Evolutionary conservation across 352 stramenopile genomes (phyloP).

Genomic region (Pythium apleroticum): DNA sequence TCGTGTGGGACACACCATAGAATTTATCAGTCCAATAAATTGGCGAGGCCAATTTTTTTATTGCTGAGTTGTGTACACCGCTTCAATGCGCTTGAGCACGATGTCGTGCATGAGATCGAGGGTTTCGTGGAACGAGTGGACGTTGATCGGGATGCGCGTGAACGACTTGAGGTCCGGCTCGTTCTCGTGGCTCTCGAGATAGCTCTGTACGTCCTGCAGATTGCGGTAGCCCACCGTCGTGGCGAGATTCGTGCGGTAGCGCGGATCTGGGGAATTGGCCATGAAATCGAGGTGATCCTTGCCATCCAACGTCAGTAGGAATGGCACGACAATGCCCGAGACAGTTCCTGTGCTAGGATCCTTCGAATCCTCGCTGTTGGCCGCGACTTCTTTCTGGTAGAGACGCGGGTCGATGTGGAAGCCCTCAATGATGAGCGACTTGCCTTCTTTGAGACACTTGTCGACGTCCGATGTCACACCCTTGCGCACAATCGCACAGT

Average conservation of each 20-base stretch:
- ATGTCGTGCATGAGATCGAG: slow-evolving; percentile 85
- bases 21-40: not conserved
- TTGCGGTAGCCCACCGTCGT: slow-evolving; percentile 63
- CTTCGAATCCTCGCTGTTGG: slow-evolving; percentile 27
- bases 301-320: slow-evolving; percentile 46
- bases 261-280: slow-evolving; percentile 75
- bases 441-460: slow-evolving; percentile 89
- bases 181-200: slow-evolving; percentile 50
- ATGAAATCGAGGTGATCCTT: slow-evolving; percentile 79
- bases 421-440: slow-evolving; percentile 87
- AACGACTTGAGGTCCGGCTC: slow-evolving; percentile 59
- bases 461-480: slow-evolving; percentile 85
- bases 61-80: slow-evolving; percentile 49
- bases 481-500: slow-evolving; percentile 79
- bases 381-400: slow-evolving; percentile 72
- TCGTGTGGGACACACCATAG: not conserved
- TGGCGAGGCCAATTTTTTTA: not conserved
- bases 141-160: slow-evolving; percentile 76
- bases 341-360: slow-evolving; percentile 35
- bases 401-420: slow-evolving; percentile 86
- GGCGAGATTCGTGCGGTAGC: slow-evolving; percentile 63
- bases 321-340: slow-evolving; percentile 80
- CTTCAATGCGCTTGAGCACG: slow-evolving; percentile 81
- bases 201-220: slow-evolving; percentile 78
- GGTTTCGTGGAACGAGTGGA: slow-evolving; percentile 86